A percentile compares a stretch with the other conserved stretches of the same genome.
Evolutionary conservation across 2,329 filamentous ascomycete genomes (phyloP).

Genomic region (Leptodontidium sp.): DNA sequence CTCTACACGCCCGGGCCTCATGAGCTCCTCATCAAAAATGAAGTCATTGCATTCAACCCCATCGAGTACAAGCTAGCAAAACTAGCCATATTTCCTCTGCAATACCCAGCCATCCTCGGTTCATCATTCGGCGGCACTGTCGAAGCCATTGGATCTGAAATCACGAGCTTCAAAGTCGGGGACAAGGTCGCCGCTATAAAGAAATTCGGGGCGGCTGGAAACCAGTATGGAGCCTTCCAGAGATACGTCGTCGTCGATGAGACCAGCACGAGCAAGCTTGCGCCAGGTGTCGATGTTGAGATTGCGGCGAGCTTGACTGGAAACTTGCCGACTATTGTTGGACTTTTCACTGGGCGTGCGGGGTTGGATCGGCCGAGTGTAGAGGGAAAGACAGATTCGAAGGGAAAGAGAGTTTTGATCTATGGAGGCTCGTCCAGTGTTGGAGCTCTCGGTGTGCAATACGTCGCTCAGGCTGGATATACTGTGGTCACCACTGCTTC

Average conservation of each 20-base stretch:
- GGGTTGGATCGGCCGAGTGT: slow-evolving; percentile 16
- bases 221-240: slow-evolving; percentile 38
- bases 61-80: slow-evolving; percentile 48
- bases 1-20: slow-evolving; percentile 43
- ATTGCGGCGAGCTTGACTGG: slow-evolving; percentile 31
- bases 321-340: slow-evolving; percentile 42
- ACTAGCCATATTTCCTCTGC: slow-evolving; percentile 32
- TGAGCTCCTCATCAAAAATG: slow-evolving; percentile 46
- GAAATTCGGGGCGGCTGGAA: slow-evolving; percentile 20
- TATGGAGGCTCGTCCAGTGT: slow-evolving; percentile 47
- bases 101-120: slow-evolving; percentile 46
- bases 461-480: slow-evolving; percentile 44
- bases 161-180: slow-evolving; percentile 42
- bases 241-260: slow-evolving; percentile 37
- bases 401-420: slow-evolving; percentile 45
- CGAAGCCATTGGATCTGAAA: slow-evolving; percentile 41
- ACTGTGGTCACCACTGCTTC: slow-evolving; percentile 49
- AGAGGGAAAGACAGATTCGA: slow-evolving; percentile 22
- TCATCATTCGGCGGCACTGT: slow-evolving; percentile 45
- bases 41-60: slow-evolving; percentile 49
- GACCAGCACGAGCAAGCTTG: slow-evolving; percentile 24
- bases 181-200: slow-evolving; percentile 41
- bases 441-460: slow-evolving; percentile 45
- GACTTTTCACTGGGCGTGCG: slow-evolving; percentile 36
- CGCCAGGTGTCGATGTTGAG: slow-evolving; percentile 27